phyloP scores from a whole-genome alignment of 768 basidiomycete species.

The Boletus edulis region DNA sequence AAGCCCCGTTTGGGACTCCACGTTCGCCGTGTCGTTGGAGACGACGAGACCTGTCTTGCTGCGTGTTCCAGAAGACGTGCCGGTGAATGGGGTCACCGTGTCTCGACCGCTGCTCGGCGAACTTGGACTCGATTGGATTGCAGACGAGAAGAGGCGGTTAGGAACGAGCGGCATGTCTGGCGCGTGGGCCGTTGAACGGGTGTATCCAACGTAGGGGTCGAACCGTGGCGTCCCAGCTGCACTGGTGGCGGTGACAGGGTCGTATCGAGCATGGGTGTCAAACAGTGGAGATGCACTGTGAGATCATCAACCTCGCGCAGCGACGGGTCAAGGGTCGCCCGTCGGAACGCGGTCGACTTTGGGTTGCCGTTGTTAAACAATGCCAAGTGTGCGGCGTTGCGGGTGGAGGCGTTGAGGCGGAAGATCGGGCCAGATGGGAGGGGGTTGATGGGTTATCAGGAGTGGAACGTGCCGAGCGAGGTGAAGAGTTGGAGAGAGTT shows the following conservation, averaged over 20 bases:
- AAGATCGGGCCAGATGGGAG: slow-evolving; percentile 58
- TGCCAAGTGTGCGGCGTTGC: slow-evolving; percentile 81
- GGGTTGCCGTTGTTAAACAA: slow-evolving; percentile 92
- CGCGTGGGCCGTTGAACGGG: no score
- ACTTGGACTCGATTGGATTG: not conserved
- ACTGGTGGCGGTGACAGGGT: no score
- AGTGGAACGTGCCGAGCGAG: slow-evolving; percentile 87
- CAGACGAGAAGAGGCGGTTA: slow-evolving; percentile 4
- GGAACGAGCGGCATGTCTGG: slow-evolving; percentile 4
- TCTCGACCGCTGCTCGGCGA: not conserved
- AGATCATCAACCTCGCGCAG: slow-evolving; percentile 82
- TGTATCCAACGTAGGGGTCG: not conserved
- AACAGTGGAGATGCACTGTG: not conserved
- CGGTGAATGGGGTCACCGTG: slow-evolving; percentile 7
- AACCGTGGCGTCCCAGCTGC: not conserved
- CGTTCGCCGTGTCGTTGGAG: slow-evolving; percentile 12
- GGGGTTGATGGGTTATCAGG: slow-evolving; percentile 70
- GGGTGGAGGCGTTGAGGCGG: no score
- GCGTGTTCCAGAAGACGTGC: not conserved
- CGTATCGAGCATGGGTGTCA: not conserved
- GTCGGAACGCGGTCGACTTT: slow-evolving; percentile 96
- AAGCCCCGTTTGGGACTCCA: not conserved
- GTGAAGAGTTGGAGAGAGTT: slow-evolving; percentile 93
- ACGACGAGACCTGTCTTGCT: slow-evolving; percentile 1
- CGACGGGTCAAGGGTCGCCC: slow-evolving; percentile 80